Base-by-base conservation (phyloP, 2,329 filamentous ascomycete species). In the Aspergillus sp. region DNA sequence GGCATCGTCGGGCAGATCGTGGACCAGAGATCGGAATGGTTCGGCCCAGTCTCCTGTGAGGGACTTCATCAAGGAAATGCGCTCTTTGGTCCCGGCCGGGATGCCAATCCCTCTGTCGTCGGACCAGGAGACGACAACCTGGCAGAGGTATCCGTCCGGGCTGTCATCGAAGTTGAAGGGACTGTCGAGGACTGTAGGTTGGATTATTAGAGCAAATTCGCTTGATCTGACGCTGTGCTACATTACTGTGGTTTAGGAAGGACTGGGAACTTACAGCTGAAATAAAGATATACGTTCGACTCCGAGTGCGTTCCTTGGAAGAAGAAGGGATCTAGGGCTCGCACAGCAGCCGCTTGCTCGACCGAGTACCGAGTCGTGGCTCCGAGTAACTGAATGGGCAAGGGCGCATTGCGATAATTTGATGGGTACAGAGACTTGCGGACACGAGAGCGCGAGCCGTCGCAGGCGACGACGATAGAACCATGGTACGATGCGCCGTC, bases 61-160 rank as follows among this genome's bases (percentile, higher is more conserved):
- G 0, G 59, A 60, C 52, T 77, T 78, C 59, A 85, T 77, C 36
- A 84, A 70, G 2, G 65, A 62, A 2, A 81, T 62, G 11, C 78
- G 75, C 3, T 74, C 81, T 3, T 61, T 55, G 24, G 77, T 77
- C 0, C 70, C 74, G 0, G 66, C 62, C 0, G 84, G 84, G 0
- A 82, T 71, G 0, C 75, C 69, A 2, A 80, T 75, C 0, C 73
- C 67, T 16, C 67, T 63, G 0, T 67, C 46, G 5, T 72, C 65
- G 1, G 81, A 77, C 83, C 84, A 87, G 1, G 82, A 84, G 14
- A 82, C 65, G 36, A 83, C 78, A 12, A 85, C 73, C 66, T 85
- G 82, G 59, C 77, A 78, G 12, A 73, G 74, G 61, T 82, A 83
- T 1, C 70, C 70, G 46, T 77, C 73, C 4, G 64, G 63, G 49